Base-by-base conservation (phyloP, 306 rosid genomes). In the Glycine tomentella region DNA sequence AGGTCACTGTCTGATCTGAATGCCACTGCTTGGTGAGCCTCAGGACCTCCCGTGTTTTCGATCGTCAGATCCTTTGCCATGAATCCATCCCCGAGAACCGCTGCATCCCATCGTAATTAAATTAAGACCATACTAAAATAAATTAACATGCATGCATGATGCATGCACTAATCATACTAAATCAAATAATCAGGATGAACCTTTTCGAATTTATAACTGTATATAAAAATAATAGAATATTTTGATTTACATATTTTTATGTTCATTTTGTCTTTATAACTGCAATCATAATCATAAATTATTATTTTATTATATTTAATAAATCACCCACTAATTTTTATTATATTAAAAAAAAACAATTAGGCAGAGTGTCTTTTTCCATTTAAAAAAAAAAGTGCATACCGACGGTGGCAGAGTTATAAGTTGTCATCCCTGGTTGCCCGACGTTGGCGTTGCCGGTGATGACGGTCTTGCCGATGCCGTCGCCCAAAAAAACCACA, bases 21-120 rank as follows among this genome's bases (percentile, higher is more conserved):
- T 2, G 99, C 98, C 46, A 95, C 99, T 44, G 99, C 99, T 78
- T 95, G 99, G 80, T 90, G 96, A 13, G 88, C 94, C 14, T 87
- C 93, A 5, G 97, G 91, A 0, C 99, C 99, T 0, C 97, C 98
- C 0, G 92, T 93, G 91, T 95, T 95, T 11, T 87, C 58, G 31
- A 95, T 68, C 5, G 98, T 95, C 3, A 95, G 84, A 17, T 89
- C 91, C 57, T 78, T 87, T 0, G 99, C 99, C 98, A 93, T 90
- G 90, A 95, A 95, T 13, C 99, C 98, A 86, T 95, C 99, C 0
- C 99, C 99, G 55, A 82, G 69, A 55, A 95, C 92, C 6, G 91
- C 99, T 95, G 86, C 62, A 16, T 25, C 31, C 31, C 31, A 81
- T 16, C 3, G 67, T 13, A 4, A 38, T 38, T 36, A 36, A 38